phyloP scores from a whole-genome alignment of 202 grass and related monocot species.

The Carex sylvatica region DNA sequence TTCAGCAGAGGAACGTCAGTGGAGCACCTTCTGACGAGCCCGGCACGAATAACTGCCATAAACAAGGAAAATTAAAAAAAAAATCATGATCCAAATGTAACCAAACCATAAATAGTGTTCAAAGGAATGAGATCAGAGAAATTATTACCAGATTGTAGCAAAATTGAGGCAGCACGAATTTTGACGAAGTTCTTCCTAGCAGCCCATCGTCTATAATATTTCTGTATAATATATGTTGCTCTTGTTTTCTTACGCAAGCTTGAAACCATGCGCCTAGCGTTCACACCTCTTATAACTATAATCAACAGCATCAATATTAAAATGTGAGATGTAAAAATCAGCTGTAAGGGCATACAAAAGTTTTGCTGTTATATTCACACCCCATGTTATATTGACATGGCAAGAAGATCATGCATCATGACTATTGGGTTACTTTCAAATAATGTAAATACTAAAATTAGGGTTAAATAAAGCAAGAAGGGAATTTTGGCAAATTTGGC shows the following conservation, averaged over 20 bases:
- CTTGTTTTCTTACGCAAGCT: constrained; percentile 51
- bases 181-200: constrained; percentile 61
- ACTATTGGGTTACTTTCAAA: neutral
- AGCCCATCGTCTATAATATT: constrained; percentile 56
- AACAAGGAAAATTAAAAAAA: constrained; percentile 26
- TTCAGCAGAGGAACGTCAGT: constrained; percentile 60
- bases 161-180: constrained; percentile 56
- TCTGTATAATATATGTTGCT: constrained; percentile 64
- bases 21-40: constrained; percentile 70
- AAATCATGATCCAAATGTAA: neutral
- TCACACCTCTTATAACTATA: constrained; percentile 77
- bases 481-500: neutral
- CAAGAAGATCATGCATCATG: neutral
- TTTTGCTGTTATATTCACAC: neutral
- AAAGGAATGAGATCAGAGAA: constrained; percentile 6
- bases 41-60: constrained; percentile 64
- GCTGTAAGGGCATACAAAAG: neutral
- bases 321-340: neutral
- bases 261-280: constrained; percentile 57
- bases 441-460: neutral
- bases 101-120: neutral
- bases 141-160: constrained; percentile 76
- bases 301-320: neutral
- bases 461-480: neutral
- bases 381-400: neutral